A percentile compares a stretch with the other conserved stretches of the same genome.
Conservation (phyloP, 108 stramenopile species). For the Pinguiococcus pyrenoidosus region DNA sequence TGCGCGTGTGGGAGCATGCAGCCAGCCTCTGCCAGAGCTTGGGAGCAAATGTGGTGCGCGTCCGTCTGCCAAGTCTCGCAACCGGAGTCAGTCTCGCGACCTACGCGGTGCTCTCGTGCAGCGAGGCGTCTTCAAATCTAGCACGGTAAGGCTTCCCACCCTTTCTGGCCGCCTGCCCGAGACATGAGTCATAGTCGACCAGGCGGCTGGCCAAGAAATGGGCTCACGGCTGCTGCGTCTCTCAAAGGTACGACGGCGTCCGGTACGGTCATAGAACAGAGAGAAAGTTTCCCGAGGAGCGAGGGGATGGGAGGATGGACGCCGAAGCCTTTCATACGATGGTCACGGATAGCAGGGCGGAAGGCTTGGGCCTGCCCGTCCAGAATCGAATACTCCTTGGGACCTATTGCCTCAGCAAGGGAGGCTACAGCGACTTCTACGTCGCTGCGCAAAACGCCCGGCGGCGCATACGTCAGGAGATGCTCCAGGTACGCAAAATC, state of each 20-base stretch:
- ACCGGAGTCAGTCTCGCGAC: no score
- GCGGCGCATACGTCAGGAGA: slow-evolving; percentile 44
- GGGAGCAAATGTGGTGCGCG: no score
- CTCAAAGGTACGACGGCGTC: slow-evolving; percentile 6
- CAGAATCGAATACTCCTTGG: slow-evolving; percentile 60
- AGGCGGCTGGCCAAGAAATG: no score
- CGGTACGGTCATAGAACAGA: neutral
- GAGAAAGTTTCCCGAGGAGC: neutral
- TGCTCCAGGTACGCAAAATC: slow-evolving; percentile 36
- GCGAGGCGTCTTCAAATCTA: slow-evolving; percentile 2
- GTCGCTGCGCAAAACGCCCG: slow-evolving; percentile 63
- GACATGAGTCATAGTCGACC: no score
- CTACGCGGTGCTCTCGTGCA: neutral
- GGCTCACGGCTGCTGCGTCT: no score
- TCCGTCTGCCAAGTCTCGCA: no score
- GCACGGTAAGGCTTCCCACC: no score
- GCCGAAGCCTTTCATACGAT: neutral
- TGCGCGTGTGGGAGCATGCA: no score
- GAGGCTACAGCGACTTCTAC: slow-evolving; percentile 66
- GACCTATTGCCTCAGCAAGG: slow-evolving; percentile 62
- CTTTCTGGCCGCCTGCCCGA: no score
- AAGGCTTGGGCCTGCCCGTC: slow-evolving; percentile 68
- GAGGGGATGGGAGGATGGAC: no score
- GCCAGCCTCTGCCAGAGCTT: no score
- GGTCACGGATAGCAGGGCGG: slow-evolving; percentile 25